Percentiles rank a stretch among this genome's conserved stretches.
phyloP scores from a whole-genome alignment of 371 early-diverging fungal genomes.

The Cokeromyces recurvatus region DNA sequence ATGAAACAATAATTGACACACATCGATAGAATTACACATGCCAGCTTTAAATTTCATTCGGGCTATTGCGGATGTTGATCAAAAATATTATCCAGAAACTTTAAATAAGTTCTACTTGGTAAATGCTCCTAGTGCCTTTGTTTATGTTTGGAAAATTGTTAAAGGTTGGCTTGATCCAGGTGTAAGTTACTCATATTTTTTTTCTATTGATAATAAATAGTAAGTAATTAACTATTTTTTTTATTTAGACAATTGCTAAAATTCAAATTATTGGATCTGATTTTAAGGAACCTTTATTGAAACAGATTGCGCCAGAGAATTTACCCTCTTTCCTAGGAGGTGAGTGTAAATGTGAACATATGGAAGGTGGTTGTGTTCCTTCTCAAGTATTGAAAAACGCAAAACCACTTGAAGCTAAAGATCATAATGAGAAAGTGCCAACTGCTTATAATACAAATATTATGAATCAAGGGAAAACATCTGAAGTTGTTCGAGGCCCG shows the following conservation, averaged over 20 bases:
- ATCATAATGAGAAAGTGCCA: constrained; percentile 22
- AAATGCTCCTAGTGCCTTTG: constrained; percentile 80
- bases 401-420: constrained; percentile 19
- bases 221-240: neutral
- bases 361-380: constrained; percentile 74
- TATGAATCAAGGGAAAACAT: constrained; percentile 33
- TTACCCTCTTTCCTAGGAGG: constrained; percentile 79
- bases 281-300: constrained; percentile 55
- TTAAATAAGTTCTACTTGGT: constrained; percentile 74
- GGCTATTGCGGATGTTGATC: constrained; percentile 74
- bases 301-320: constrained; percentile 73
- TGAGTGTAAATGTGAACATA: constrained; percentile 72
- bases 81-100: constrained; percentile 82
- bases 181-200: constrained; percentile 17
- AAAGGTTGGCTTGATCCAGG: constrained; percentile 84
- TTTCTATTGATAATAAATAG: neutral
- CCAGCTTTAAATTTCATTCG: constrained; percentile 71
- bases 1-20: too few relatives aligned
- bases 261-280: constrained; percentile 75
- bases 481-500: constrained; percentile 10
- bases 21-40: constrained; percentile 60
- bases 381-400: constrained; percentile 46
- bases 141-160: constrained; percentile 76
- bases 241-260: constrained; percentile 60
- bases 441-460: constrained; percentile 32